Percentiles rank a stretch among this genome's conserved stretches.
Evolutionary conservation across 306 rosid species (phyloP).

Genomic region (Hylodesmum podocarpum): DNA sequence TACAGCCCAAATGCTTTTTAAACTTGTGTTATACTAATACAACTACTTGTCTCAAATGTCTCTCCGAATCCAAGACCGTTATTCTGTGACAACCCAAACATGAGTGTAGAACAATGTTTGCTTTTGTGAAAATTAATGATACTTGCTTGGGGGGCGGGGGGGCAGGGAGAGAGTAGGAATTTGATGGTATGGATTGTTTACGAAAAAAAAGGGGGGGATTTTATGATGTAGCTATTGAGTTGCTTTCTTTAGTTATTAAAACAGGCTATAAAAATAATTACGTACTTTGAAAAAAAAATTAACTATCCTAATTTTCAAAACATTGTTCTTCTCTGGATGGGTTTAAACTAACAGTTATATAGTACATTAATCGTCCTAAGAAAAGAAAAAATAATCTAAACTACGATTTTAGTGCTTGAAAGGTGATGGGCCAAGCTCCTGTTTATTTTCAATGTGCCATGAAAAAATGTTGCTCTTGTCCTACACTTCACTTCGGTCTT

Average conservation of each 20-base stretch:
- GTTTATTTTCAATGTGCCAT: neutral
- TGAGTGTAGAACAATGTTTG: neutral
- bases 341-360: neutral
- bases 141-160: neutral
- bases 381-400: no score
- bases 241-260: neutral
- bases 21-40: neutral
- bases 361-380: neutral
- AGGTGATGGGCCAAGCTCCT: neutral
- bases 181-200: neutral
- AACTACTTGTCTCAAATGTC: neutral
- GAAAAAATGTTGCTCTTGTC: neutral
- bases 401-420: no score
- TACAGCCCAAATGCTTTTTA: constrained; percentile 13
- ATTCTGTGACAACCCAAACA: no score
- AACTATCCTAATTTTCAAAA: neutral
- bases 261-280: neutral
- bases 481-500: neutral
- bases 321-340: neutral
- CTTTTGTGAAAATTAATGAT: neutral
- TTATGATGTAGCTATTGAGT: neutral
- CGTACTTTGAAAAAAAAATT: neutral
- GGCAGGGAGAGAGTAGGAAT: no score
- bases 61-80: neutral
- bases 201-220: no score